Percentiles rank a stretch among this genome's conserved stretches.
Evolutionary conservation across 257 asterid genomes (phyloP).

Genomic region (Solanum medicagineum): DNA sequence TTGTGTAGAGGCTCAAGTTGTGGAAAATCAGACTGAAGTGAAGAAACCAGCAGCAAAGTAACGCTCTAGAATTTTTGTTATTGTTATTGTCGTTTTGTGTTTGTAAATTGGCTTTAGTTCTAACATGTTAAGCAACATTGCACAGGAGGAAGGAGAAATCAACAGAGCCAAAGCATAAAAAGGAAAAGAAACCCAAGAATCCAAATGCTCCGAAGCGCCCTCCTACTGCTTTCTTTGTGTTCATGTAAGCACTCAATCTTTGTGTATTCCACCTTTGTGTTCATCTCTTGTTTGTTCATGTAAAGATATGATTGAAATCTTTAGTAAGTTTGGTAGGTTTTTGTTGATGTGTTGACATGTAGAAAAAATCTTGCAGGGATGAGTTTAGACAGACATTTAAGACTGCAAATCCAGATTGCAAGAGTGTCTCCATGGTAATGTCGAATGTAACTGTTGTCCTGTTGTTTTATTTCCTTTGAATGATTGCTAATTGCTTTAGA

Average conservation of each 20-base stretch:
- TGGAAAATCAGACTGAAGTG: slow-evolving; percentile 38
- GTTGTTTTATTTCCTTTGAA: neutral
- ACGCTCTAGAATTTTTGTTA: neutral
- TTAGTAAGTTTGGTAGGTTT: neutral
- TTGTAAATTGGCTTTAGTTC: neutral
- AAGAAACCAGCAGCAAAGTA: slow-evolving; percentile 49
- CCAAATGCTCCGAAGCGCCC: slow-evolving; percentile 59
- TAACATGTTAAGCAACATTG: neutral
- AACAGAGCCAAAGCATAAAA: slow-evolving; percentile 32
- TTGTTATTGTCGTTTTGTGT: neutral
- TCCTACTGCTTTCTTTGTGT: slow-evolving; percentile 67
- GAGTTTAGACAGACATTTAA: slow-evolving; percentile 61
- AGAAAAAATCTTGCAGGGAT: slow-evolving; percentile 24
- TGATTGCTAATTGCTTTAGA: neutral
- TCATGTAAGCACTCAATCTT: slow-evolving; percentile 34
- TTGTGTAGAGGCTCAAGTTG: slow-evolving; percentile 43
- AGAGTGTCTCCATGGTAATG: slow-evolving; percentile 38
- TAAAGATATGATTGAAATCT: neutral
- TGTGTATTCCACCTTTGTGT: no score
- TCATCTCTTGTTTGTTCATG: neutral
- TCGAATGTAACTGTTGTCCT: no score
- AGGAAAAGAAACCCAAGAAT: slow-evolving; percentile 35
- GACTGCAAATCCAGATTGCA: slow-evolving; percentile 66
- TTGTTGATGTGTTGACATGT: neutral
- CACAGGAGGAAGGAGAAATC: slow-evolving; percentile 37